These are phyloP conservation scores for Nannochloropsis granulata DNA, from an alignment of 108 stramenopile genomes.

Conservation along the genomic window DNA sequence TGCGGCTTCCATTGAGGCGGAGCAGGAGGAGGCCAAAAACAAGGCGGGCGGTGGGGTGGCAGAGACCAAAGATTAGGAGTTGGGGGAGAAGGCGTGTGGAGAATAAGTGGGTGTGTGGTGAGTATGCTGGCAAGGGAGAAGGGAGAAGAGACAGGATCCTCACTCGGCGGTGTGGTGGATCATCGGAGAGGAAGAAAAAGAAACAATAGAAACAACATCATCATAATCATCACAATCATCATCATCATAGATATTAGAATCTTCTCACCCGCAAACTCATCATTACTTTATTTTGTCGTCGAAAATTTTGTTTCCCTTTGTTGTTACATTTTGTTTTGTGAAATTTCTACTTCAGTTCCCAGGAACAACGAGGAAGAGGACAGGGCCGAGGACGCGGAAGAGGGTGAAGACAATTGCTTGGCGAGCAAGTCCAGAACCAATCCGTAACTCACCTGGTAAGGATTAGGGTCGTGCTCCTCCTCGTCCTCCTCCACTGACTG, in stretches of 20 bases:
- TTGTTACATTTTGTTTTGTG: background rate
- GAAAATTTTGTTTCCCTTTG: background rate
- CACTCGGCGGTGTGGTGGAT: no score
- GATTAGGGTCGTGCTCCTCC: background rate
- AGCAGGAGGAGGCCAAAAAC: constrained; percentile 21
- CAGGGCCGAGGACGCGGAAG: background rate
- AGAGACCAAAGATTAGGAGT: background rate
- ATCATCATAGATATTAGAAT: no score
- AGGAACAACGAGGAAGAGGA: no score
- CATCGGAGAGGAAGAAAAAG: no score
- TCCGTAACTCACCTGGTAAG: background rate
- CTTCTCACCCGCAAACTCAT: no score
- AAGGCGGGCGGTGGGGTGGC: background rate
- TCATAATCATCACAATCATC: no score
- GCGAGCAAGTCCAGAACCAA: background rate
- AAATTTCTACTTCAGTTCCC: no score
- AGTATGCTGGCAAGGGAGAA: no score
- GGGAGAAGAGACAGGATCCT: no score
- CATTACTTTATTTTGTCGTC: background rate
- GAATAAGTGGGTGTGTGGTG: no score
- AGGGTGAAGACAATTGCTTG: background rate
- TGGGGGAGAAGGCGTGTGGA: background rate
- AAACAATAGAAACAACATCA: no score
- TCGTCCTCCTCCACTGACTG: background rate
- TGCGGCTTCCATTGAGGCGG: constrained; percentile 17